phyloP scores from a whole-genome alignment of 164 flowering plant species.

The Cinnamomum micranthum region DNA sequence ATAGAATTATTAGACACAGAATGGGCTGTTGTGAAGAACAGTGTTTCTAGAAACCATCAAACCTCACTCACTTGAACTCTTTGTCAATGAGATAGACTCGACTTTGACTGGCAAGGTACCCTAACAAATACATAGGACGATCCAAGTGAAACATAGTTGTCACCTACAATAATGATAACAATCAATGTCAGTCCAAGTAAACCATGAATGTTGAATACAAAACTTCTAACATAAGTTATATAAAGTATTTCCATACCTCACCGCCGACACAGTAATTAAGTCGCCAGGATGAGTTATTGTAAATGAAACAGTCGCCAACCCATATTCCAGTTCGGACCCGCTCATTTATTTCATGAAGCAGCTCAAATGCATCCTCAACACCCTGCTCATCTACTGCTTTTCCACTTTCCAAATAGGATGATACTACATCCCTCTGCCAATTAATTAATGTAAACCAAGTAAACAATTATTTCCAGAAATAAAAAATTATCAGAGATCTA shows the following conservation, averaged over 20 bases:
- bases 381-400: conserved; percentile 88
- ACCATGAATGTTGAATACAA: background rate
- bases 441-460: background rate
- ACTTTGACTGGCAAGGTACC: conserved; percentile 95
- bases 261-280: conserved; percentile 99
- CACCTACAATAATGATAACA: conserved; percentile 38
- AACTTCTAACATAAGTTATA: background rate
- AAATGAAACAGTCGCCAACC: conserved; percentile 97
- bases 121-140: conserved; percentile 96
- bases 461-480: background rate
- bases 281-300: conserved; percentile 90
- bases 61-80: conserved; percentile 84
- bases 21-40: background rate
- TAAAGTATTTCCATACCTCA: conserved; percentile 48
- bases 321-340: conserved; percentile 93
- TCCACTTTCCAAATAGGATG: conserved; percentile 81
- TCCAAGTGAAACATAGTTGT: conserved; percentile 99
- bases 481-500: background rate
- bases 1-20: background rate
- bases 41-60: background rate
- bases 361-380: conserved; percentile 96
- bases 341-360: conserved; percentile 88
- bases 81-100: conserved; percentile 95
- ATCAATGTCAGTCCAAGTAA: background rate
- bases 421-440: conserved; percentile 78